Evolutionary conservation across 2,329 filamentous ascomycete species (phyloP), one percentile per base, ranked within the genome.

Genomic region (Cladophialophora chaetospira): DNA sequence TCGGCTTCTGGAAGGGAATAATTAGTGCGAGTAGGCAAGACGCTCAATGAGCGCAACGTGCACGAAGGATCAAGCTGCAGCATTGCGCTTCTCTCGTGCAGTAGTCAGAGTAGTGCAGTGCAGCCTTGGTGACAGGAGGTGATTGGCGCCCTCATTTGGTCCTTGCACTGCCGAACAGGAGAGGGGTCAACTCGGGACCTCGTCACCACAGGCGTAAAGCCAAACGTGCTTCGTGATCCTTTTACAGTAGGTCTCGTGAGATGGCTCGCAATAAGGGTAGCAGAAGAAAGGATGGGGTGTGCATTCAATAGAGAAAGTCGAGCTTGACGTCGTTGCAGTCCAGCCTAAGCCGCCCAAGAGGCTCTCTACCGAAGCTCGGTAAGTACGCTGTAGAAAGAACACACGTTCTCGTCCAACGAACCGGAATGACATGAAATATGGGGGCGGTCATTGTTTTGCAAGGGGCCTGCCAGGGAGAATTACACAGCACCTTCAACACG

Each of bases 61-160:
- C 42, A 44, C 42, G n/a, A n/a, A 11, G 42, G 42, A 44, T 2
- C 26, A 9, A n/a, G n/a, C 19, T 44, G 42, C 42, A 44, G 23
- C 19, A 44, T 25, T 44, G 23, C 9, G 42, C 15, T 29, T 28
- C 29, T 36, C 31, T 47, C 29, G 21, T 36, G 54, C 58, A 61
- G 58, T 61, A 61, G 57, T 45, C 8, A 6, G 13, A 33, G 29
- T 13, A 13, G 6, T n/a, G n/a, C n/a, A n/a, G 42, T 19, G 54
- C 46, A 33, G 50, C 45, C 50, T 45, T 25, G 33, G 46, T 13
- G 42, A 13, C 15, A 17, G 15, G 25, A 42, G 31, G 5, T 62
- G 60, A 62, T 60, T 57, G 57, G 53, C 60, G 57, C 60, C 57
- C 60, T 60, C 60, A 48, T 55, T 58, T 47, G 19, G 36, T 35